Evolutionary conservation across 148 eudicot genomes (phyloP), one percentile per base, ranked within the genome.

Genomic region (Polygonum aviculare): DNA sequence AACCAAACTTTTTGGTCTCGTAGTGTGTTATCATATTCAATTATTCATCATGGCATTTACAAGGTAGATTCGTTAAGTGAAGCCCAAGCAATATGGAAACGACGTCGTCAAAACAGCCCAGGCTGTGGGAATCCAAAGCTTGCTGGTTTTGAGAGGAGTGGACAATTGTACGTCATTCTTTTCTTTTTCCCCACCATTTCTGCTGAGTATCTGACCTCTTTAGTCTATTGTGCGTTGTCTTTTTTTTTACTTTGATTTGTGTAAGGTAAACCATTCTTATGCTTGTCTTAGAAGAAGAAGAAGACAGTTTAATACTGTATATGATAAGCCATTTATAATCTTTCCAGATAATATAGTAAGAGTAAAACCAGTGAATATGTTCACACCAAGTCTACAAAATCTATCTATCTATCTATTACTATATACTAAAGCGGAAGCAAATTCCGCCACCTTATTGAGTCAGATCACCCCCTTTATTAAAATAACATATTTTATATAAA

Each of bases 1-100:
- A 35, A 67, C 21, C 69, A 62, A 67, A 67, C 45, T 67, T 67
- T 67, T 36, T 67, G 71, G 72, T 67, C 72, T 67, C 72, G 9
- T 38, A 38, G 38, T 5, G 72, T 14, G 72, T 65, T 12, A 36
- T 36, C 19, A 65, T 65, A 12, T 12, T n/a, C n/a, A n/a, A n/a
- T n/a, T n/a, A n/a, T n/a, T 65, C 71, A 67, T 67, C 36, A 26
- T 62, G 31, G 38, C 69, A 62, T 62, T 26, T 36, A 33, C 36
- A 38, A 67, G 4, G 72, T 7, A 67, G 45, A 67, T 67, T 38
- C 45, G 72, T 36, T 67, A 67, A 35, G 19, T 67, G 44, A 44
- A 67, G 19, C 16, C 11, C 19, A 67, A 67, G 72, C 72, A 67
- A 67, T 11, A 67, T 36, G 3, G 45, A 36, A 67, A 67, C 72